Conservation (phyloP, 108 stramenopile genomes). For the Schizochytrium sp. region DNA sequence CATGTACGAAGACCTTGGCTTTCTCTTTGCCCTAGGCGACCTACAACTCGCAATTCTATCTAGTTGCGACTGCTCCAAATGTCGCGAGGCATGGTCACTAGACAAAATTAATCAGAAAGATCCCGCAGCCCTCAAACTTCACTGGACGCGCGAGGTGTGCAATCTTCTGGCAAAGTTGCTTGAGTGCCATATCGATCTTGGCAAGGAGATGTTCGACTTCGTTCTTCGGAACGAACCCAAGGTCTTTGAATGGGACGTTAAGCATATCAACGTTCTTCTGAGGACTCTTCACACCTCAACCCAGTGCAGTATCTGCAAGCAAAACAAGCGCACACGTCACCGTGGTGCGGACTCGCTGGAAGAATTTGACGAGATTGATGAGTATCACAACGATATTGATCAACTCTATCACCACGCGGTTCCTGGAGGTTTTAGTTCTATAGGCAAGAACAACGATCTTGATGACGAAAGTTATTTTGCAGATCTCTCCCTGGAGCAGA, state of each 20-base stretch:
- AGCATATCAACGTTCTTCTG: conserved; percentile 6
- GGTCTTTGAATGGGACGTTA: neutral
- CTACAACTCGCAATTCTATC: conserved; percentile 24
- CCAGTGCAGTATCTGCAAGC: neutral
- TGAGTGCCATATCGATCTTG: neutral
- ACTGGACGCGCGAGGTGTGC: conserved; percentile 31
- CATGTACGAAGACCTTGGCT: conserved; percentile 46
- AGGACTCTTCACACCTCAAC: neutral
- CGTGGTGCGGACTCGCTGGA: neutral
- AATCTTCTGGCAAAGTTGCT: neutral
- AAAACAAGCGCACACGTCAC: neutral
- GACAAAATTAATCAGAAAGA: neutral
- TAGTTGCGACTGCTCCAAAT: neutral
- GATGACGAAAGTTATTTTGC: neutral
- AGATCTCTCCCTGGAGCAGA: neutral
- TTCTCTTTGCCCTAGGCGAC: conserved; percentile 10
- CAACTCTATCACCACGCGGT: too few relatives aligned
- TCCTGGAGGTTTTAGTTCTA: too few relatives aligned
- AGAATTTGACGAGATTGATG: too few relatives aligned
- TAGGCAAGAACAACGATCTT: neutral
- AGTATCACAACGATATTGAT: too few relatives aligned
- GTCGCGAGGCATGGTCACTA: neutral
- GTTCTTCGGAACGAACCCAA: neutral
- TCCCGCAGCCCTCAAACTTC: conserved; percentile 2
- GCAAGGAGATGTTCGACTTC: neutral